Evolutionary conservation across 2,329 filamentous ascomycete species (phyloP).

Genomic region (Parastagonospora nodorum): DNA sequence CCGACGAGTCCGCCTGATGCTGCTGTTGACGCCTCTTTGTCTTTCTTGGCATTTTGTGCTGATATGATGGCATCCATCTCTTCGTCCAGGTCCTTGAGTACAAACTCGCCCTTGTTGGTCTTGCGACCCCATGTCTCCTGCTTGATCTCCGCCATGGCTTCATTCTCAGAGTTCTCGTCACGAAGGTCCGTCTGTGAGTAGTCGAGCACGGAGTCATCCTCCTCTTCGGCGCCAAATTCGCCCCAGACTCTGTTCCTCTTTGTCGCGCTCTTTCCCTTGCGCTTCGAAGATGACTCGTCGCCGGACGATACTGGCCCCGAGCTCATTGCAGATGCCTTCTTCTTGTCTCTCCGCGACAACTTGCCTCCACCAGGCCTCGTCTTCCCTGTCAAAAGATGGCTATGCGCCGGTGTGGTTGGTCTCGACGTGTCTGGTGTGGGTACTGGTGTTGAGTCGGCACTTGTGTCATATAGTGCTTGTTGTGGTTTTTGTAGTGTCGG

Average conservation of each 20-base stretch:
- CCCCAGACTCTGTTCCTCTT: slow-evolving; percentile 95
- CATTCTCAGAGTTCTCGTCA: slow-evolving; percentile 56
- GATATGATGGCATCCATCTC: slow-evolving; percentile 90
- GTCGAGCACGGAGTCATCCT: slow-evolving; percentile 77
- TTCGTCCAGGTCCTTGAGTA: slow-evolving; percentile 89
- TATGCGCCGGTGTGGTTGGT: slow-evolving; percentile 72
- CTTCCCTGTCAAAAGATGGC: slow-evolving; percentile 74
- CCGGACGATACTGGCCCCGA: slow-evolving; percentile 76
- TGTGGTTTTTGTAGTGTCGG: slow-evolving; percentile 55
- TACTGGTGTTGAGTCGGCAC: slow-evolving; percentile 71
- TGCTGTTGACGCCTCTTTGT: slow-evolving; percentile 24
- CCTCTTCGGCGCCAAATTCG: slow-evolving; percentile 86
- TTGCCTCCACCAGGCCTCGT: slow-evolving; percentile 71
- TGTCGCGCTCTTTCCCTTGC: slow-evolving; percentile 63
- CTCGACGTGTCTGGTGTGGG: slow-evolving; percentile 77
- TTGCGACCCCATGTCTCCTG: slow-evolving; percentile 82
- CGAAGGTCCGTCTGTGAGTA: slow-evolving; percentile 73
- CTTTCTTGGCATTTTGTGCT: slow-evolving; percentile 68
- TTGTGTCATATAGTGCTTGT: slow-evolving; percentile 51
- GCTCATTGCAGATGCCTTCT: slow-evolving; percentile 60
- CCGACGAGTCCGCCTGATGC: slow-evolving; percentile 69
- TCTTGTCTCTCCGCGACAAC: slow-evolving; percentile 79
- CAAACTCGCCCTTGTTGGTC: slow-evolving; percentile 87
- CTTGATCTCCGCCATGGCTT: slow-evolving; percentile 74
- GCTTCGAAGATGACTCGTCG: slow-evolving; percentile 70